A percentile compares a stretch with the other conserved stretches of the same genome.
These are phyloP conservation scores for Calendula officinalis DNA, from an alignment of 129 eudicot species.

Conservation along the genomic window DNA sequence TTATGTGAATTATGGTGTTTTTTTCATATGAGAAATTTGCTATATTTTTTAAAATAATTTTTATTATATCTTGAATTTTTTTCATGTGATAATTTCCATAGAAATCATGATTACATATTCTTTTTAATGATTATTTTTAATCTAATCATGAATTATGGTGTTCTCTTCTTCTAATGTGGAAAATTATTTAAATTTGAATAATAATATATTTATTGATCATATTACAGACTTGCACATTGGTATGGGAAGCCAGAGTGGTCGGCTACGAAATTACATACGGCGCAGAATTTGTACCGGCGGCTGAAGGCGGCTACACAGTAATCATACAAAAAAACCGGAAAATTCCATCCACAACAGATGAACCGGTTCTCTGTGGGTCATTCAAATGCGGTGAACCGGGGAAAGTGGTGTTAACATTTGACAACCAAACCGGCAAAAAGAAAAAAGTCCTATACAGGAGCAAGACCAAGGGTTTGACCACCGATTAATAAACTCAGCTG, in stretches of 20 bases:
- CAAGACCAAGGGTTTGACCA: conserved; percentile 51
- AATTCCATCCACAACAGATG: conserved; percentile 49
- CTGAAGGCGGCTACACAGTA: conserved; percentile 68
- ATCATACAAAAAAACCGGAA: conserved; percentile 66
- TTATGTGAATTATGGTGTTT: not conserved
- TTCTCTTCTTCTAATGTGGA: not conserved
- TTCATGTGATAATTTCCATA: not conserved
- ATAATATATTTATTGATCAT: not conserved
- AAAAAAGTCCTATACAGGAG: conserved; percentile 89
- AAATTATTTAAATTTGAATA: not conserved
- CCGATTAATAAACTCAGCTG: conserved; percentile 25
- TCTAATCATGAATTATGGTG: not conserved
- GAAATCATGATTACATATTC: not conserved
- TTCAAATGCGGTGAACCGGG: conserved; percentile 77
- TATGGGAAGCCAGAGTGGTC: conserved; percentile 75
- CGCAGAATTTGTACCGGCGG: conserved; percentile 72
- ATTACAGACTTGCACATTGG: conserved; percentile 51
- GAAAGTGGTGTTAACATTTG: conserved; percentile 72
- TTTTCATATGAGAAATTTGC: not conserved
- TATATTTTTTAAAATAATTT: not conserved
- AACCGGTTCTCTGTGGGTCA: conserved; percentile 52
- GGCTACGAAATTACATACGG: conserved; percentile 74
- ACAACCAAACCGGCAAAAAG: conserved; percentile 85
- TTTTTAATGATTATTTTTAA: not conserved
- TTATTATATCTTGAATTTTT: not conserved